These are phyloP conservation scores for Hibiscus tridactylites DNA, from an alignment of 345 rosid species.

Conservation along the genomic window DNA sequence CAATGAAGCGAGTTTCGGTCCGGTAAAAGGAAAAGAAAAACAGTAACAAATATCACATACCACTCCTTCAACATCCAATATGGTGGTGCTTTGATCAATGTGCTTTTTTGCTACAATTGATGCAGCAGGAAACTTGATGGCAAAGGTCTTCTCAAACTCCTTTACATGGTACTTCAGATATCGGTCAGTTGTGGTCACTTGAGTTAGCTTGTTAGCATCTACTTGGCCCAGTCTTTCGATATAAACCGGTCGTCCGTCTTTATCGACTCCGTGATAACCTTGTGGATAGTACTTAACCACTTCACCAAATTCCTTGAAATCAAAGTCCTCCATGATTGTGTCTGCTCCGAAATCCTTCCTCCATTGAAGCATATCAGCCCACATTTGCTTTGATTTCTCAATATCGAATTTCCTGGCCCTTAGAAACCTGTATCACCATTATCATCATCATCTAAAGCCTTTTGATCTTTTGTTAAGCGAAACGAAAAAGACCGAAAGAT, in stretches of 20 bases:
- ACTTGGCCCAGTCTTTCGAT: conserved; percentile 80
- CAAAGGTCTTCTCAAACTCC: conserved; percentile 84
- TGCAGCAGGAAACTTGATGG: conserved; percentile 71
- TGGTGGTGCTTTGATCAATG: conserved; percentile 89
- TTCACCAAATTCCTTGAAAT: conserved; percentile 62
- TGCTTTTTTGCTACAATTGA: conserved; percentile 70
- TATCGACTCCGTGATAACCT: conserved; percentile 87
- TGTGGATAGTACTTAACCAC: conserved; percentile 85
- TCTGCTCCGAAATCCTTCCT: conserved; percentile 77
- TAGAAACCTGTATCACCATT: conserved; percentile 44
- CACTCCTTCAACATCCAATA: conserved; percentile 94
- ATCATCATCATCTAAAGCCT: background rate
- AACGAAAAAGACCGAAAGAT: background rate
- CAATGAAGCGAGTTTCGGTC: background rate
- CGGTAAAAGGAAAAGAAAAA: background rate
- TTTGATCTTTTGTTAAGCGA: too few species aligned
- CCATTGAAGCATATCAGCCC: conserved; percentile 88
- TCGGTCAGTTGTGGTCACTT: conserved; percentile 74
- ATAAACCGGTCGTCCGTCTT: conserved; percentile 79
- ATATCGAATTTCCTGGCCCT: conserved; percentile 83
- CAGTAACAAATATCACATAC: conserved; percentile 30
- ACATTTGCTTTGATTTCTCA: conserved; percentile 88
- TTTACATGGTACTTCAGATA: conserved; percentile 73
- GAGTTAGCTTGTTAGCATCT: conserved; percentile 69
- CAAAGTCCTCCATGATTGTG: conserved; percentile 77